Percentiles rank a stretch among this genome's conserved stretches.
Conservation (phyloP, 371 early-diverging fungal species). For the Mucor racemosus region DNA sequence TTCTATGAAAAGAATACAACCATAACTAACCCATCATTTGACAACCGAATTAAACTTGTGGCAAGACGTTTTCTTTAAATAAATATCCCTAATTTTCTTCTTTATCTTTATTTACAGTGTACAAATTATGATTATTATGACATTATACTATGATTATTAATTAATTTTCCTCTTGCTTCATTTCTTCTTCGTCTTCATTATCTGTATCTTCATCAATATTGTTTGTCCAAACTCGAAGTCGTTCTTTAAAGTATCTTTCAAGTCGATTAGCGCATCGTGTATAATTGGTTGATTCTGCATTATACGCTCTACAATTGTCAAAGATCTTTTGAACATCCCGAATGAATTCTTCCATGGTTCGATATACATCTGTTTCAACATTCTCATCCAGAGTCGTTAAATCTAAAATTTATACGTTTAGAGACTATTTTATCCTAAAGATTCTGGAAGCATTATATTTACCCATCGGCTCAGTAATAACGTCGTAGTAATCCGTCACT, state of each 20-base stretch:
- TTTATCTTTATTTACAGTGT: constrained; percentile 9
- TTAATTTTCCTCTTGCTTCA: neutral
- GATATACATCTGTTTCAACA: constrained; percentile 52
- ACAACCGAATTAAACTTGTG: constrained; percentile 73
- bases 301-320: constrained; percentile 64
- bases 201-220: constrained; percentile 18
- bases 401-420: constrained; percentile 42
- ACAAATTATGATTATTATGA: neutral
- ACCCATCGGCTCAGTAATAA: constrained; percentile 99
- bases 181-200: constrained; percentile 1
- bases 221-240: constrained; percentile 41
- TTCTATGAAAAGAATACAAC: constrained; percentile 85
- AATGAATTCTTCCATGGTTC: constrained; percentile 46
- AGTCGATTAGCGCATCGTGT: constrained; percentile 66
- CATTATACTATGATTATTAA: neutral
- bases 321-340: constrained; percentile 43
- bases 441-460: constrained; percentile 10
- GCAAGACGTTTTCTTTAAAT: constrained; percentile 80
- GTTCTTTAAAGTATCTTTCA: constrained; percentile 56
- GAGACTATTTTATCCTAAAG: neutral
- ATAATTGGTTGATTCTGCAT: constrained; percentile 65
- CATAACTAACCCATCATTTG: constrained; percentile 85
- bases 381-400: constrained; percentile 63
- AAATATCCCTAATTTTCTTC: neutral
- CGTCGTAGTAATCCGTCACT: constrained; percentile 95